A percentile compares a stretch with the other conserved stretches of the same genome.
Conservation (phyloP, 2,329 filamentous ascomycete genomes). For the Iodosphaeria phyllophila region DNA sequence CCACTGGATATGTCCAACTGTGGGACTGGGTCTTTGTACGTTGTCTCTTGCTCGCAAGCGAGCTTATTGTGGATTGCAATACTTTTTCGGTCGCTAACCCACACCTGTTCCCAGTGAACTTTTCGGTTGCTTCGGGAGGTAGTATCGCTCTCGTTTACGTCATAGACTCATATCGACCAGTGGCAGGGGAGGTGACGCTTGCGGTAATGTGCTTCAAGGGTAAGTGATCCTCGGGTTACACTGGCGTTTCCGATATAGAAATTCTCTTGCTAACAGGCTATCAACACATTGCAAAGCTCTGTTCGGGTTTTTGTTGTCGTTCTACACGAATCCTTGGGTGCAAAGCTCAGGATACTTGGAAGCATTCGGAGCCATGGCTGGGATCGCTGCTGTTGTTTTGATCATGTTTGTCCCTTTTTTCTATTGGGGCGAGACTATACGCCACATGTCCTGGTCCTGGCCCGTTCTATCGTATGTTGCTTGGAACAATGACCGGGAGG, state of each 20-base stretch:
- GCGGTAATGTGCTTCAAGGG: constrained; percentile 35
- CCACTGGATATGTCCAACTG: constrained; percentile 36
- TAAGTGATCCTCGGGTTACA: constrained; percentile 11
- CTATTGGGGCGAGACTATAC: constrained; percentile 28
- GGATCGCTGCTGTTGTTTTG: constrained; percentile 26
- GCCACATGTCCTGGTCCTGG: constrained; percentile 29
- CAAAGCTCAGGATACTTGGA: constrained; percentile 25
- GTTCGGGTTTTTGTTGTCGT: constrained; percentile 38
- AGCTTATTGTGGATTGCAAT: too few relatives aligned
- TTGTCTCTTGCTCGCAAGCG: constrained; percentile 5
- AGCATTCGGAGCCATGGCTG: constrained; percentile 38
- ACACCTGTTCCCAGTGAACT: constrained; percentile 24
- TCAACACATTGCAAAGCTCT: constrained; percentile 15
- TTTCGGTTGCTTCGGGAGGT: constrained; percentile 34
- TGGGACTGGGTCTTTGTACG: constrained; percentile 33
- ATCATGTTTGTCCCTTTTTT: constrained; percentile 30
- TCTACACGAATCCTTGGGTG: constrained; percentile 43
- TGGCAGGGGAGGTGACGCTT: constrained; percentile 35
- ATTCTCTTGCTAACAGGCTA: constrained; percentile 1
- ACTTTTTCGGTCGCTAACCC: not conserved
- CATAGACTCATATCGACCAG: constrained; percentile 36
- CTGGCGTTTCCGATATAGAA: not conserved
- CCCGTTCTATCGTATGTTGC: constrained; percentile 22
- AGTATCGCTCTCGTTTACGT: constrained; percentile 37
- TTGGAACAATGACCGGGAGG: constrained; percentile 34